Conservation (phyloP, 768 basidiomycete genomes). For the Fomitopsis pulvina region DNA sequence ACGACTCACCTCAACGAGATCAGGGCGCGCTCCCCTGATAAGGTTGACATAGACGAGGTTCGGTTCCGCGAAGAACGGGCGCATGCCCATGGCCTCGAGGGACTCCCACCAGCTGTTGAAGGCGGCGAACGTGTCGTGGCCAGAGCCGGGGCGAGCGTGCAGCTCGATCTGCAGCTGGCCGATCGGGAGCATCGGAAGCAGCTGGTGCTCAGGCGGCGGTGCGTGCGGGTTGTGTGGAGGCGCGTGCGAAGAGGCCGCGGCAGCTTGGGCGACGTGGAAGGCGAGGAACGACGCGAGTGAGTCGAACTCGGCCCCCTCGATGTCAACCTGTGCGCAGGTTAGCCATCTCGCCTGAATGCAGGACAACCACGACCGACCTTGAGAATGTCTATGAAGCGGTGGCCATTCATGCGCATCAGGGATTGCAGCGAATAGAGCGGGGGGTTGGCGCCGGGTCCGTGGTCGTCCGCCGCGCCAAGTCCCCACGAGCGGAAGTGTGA, state of each 20-base stretch:
- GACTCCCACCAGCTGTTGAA: slow-evolving; percentile 61
- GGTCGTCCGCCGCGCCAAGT: slow-evolving; percentile 32
- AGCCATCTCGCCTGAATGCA: not conserved
- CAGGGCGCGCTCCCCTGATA: slow-evolving; percentile 25
- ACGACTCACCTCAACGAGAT: slow-evolving; percentile 30
- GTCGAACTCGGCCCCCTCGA: slow-evolving; percentile 60
- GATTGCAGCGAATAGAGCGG: slow-evolving; percentile 54
- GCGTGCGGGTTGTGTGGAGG: not conserved
- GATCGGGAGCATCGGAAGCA: slow-evolving; percentile 38
- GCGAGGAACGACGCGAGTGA: slow-evolving; percentile 39
- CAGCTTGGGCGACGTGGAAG: not conserved
- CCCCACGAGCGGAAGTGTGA: slow-evolving; percentile 38
- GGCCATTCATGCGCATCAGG: slow-evolving; percentile 59
- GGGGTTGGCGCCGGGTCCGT: slow-evolving; percentile 32
- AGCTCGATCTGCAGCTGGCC: slow-evolving; percentile 67
- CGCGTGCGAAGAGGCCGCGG: not conserved
- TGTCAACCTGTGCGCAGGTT: slow-evolving; percentile 36
- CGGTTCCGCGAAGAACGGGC: slow-evolving; percentile 64
- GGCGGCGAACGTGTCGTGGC: slow-evolving; percentile 32
- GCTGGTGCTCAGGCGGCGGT: not conserved
- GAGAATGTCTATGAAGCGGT: slow-evolving; percentile 61
- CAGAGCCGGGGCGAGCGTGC: slow-evolving; percentile 30
- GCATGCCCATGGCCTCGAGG: slow-evolving; percentile 55
- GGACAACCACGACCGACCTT: slow-evolving; percentile 25
- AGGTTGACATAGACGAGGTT: slow-evolving; percentile 39